Evolutionary conservation across 2,329 filamentous ascomycete genomes (phyloP), one percentile per base, ranked within the genome.

Genomic region (Penicillium glabrum): DNA sequence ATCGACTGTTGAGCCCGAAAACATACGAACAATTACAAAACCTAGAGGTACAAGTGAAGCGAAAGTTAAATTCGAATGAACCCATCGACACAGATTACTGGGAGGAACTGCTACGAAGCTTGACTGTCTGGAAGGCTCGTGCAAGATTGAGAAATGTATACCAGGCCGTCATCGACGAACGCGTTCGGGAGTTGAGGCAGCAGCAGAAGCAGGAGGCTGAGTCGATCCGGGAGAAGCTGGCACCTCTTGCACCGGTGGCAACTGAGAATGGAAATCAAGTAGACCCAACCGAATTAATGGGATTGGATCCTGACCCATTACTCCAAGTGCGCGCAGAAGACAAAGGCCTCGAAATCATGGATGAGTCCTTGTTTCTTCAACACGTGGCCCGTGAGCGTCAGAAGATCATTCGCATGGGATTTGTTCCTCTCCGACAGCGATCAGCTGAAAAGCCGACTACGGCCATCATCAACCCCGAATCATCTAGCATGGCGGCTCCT

Each of bases 11-110:
- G 11, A 84, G 85, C 3, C 91, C 92, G 9, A 99, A 99, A 77
- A 86, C 87, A 16, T 87, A 91, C 67, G 88, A 91, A 67, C 90
- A 98, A 73, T 81, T 99, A n/a, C 89, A 93, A 70, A 84, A 84
- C 19, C 80, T 99, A 48, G 93, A 99, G 75, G 85, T 82, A 61
- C 93, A 98, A 77, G 95, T 99, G 73, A 87, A 86, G 71, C 80
- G 82, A 16, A 99, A 99, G 78, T 79, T 99, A 47, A 83, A 87
- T 51, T 96, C 91, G 8, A 88, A 96, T 70, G 93, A 97, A 69
- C 88, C 90, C 10, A 93, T 99, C 63, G 95, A 99, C 74, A 91
- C 90, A 2, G 95, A 99, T 75, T 99, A 98, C 73, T 99, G 95
- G 95, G 91, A 96, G 71, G 91, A 96, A 71, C 81, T 99, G 16